These are phyloP conservation scores for Trichoderma guizhouense DNA, from an alignment of 2,329 filamentous ascomycete species.

Conservation along the genomic window DNA sequence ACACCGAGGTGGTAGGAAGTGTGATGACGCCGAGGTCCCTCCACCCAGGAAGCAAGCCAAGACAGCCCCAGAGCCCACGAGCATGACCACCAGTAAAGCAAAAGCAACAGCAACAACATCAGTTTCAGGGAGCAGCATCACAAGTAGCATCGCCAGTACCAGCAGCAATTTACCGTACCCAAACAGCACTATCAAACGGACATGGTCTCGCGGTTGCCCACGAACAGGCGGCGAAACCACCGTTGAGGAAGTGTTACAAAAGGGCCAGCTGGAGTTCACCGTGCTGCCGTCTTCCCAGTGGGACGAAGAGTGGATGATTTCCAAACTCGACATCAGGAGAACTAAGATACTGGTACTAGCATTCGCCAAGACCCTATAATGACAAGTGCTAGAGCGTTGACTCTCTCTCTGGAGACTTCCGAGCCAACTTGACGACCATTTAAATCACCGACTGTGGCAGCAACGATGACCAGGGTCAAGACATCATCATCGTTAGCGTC, in stretches of 20 bases:
- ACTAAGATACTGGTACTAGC: constrained; percentile 63
- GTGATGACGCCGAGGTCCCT: constrained; percentile 16
- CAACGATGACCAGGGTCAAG: constrained; percentile 43
- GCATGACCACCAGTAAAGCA: neutral
- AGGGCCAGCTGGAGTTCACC: constrained; percentile 66
- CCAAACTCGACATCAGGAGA: constrained; percentile 59
- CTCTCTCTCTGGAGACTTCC: constrained; percentile 45
- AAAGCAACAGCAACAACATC: neutral
- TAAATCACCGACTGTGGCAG: constrained; percentile 43
- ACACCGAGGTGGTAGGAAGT: neutral
- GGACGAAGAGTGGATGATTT: constrained; percentile 75
- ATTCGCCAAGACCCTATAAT: constrained; percentile 45
- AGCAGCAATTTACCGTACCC: constrained; percentile 40
- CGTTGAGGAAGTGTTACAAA: constrained; percentile 82
- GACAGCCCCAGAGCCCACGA: neutral
- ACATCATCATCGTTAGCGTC: constrained; percentile 47
- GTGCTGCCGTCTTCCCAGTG: constrained; percentile 85
- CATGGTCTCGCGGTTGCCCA: constrained; percentile 64
- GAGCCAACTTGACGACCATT: constrained; percentile 45
- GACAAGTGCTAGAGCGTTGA: constrained; percentile 47
- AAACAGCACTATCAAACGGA: constrained; percentile 72
- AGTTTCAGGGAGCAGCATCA: neutral
- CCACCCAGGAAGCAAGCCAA: constrained; percentile 25
- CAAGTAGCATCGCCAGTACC: neutral
- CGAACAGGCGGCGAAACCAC: constrained; percentile 71